A percentile compares a stretch with the other conserved stretches of the same genome.
These are phyloP conservation scores for Trametes polyzona DNA, from an alignment of 1,284 basidiomycete species.

Conservation along the genomic window DNA sequence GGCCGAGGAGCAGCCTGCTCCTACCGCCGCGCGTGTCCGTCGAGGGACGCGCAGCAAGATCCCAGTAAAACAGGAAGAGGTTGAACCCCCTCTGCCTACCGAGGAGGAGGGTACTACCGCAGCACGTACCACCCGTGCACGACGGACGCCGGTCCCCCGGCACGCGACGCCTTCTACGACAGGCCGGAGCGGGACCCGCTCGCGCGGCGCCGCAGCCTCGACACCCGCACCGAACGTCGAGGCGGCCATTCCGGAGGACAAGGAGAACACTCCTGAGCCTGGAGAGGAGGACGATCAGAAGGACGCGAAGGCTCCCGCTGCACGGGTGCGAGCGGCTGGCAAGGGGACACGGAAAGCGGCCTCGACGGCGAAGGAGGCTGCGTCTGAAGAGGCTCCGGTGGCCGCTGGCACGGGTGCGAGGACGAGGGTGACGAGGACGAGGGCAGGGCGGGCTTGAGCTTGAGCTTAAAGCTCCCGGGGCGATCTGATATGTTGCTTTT, in stretches of 20 bases:
- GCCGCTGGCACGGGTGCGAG: constrained; percentile 12
- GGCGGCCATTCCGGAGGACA: constrained; percentile 32
- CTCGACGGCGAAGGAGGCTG: constrained; percentile 24
- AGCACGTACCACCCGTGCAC: constrained; percentile 15
- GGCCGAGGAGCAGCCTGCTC: constrained; percentile 8
- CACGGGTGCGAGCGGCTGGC: constrained; percentile 11
- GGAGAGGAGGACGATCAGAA: constrained; percentile 31
- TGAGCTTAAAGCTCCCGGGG: background rate
- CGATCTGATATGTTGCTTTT: background rate
- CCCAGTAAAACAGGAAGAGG: constrained; percentile 33
- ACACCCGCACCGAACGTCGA: constrained; percentile 6
- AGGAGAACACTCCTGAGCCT: constrained; percentile 46
- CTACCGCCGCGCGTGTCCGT: constrained; percentile 20
- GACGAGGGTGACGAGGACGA: constrained; percentile 30
- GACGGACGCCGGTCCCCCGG: constrained; percentile 21
- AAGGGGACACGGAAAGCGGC: constrained; percentile 22
- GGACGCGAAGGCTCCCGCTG: constrained; percentile 17
- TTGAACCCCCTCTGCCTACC: constrained; percentile 3
- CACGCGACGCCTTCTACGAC: constrained; percentile 16
- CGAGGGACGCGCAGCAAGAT: constrained; percentile 31
- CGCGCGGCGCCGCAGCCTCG: constrained; percentile 12
- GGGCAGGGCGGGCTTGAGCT: constrained; percentile 25
- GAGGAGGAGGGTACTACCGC: background rate
- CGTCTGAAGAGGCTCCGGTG: constrained; percentile 21
- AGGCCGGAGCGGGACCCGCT: constrained; percentile 23